Evolutionary conservation across 768 basidiomycete species (phyloP).

Genomic region (Lenzites betulinus): DNA sequence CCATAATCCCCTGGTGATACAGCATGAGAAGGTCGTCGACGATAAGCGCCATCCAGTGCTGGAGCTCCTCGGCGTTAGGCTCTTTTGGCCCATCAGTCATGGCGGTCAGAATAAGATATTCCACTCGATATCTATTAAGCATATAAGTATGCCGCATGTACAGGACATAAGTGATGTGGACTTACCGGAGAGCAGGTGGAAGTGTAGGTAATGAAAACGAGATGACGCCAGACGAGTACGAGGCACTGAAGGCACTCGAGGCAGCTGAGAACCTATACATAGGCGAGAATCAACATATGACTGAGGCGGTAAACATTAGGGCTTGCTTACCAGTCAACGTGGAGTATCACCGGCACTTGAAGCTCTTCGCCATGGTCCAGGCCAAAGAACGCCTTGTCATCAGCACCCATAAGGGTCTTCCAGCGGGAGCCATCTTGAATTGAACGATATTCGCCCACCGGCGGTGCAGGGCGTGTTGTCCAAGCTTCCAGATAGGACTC

Average conservation of each 20-base stretch:
- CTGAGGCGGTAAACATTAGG: neutral
- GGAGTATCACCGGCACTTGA: neutral
- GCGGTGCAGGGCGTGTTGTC: neutral
- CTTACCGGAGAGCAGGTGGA: neutral
- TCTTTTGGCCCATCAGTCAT: constrained; percentile 1
- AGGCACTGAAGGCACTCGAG: neutral
- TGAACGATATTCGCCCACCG: neutral
- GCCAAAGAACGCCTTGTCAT: neutral
- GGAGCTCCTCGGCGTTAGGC: constrained; percentile 1
- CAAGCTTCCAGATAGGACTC: neutral
- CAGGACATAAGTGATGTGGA: neutral
- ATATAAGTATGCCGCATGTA: too few relatives aligned
- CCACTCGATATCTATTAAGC: neutral
- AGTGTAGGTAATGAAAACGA: neutral
- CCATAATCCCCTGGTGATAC: neutral
- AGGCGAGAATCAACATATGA: neutral
- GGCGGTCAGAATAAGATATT: neutral
- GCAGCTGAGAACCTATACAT: neutral
- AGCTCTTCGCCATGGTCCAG: neutral
- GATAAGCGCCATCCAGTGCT: constrained; percentile 1
- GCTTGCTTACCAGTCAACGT: constrained; percentile 1
- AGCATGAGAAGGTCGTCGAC: constrained; percentile 3
- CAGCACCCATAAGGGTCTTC: neutral
- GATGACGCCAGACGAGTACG: neutral
- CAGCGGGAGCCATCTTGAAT: neutral